Percentiles rank a stretch among this genome's conserved stretches.
phyloP scores from a whole-genome alignment of 441 rosid species.

The Metrosideros polymorpha region DNA sequence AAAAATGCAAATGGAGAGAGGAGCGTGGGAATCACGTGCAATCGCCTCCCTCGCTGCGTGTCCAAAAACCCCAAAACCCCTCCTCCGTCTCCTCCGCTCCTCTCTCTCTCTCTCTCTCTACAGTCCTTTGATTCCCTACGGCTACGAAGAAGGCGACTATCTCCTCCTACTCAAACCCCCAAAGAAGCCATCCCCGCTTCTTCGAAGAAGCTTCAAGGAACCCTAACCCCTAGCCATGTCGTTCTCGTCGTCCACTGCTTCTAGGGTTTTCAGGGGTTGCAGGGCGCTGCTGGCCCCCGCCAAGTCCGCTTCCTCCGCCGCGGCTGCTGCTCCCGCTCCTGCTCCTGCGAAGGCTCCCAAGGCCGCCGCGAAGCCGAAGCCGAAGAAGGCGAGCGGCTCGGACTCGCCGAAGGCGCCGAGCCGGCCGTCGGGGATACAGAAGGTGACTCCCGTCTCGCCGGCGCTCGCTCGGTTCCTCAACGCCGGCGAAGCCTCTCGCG shows the following conservation, averaged over 20 bases:
- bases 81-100: background rate
- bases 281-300: constrained; percentile 48
- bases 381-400: constrained; percentile 10
- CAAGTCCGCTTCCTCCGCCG: constrained; percentile 7
- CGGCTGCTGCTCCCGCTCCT: background rate
- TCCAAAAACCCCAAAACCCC: background rate
- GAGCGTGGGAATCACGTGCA: background rate
- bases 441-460: constrained; percentile 48
- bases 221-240: background rate
- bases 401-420: constrained; percentile 8
- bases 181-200: background rate
- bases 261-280: constrained; percentile 49
- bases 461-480: constrained; percentile 61
- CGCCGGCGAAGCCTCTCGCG: constrained; percentile 48
- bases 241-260: background rate
- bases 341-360: constrained; percentile 6
- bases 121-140: background rate
- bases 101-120: background rate
- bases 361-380: constrained; percentile 15
- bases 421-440: constrained; percentile 34
- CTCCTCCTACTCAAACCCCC: background rate
- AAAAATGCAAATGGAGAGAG: background rate
- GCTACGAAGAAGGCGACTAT: background rate
- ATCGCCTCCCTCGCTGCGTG: background rate
- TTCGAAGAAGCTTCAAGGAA: background rate